These are phyloP conservation scores for Flaveria bidentis DNA, from an alignment of 129 eudicot species.

Conservation along the genomic window DNA sequence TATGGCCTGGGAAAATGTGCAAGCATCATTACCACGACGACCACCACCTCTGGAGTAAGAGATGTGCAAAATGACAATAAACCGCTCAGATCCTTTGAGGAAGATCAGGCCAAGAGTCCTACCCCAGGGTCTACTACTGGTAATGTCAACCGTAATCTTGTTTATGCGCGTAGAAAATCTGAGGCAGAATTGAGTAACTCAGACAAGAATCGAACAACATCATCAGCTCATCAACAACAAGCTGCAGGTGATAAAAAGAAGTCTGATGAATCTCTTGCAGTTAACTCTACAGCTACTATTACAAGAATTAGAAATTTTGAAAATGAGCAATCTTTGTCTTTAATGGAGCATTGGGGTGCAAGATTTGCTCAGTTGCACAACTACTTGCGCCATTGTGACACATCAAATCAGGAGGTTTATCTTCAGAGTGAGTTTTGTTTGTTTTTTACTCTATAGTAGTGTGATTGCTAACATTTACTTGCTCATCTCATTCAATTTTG, in stretches of 20 bases:
- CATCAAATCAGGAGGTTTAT: slow-evolving; percentile 41
- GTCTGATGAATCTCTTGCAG: slow-evolving; percentile 30
- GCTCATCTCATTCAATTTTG: neutral
- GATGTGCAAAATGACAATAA: slow-evolving; percentile 37
- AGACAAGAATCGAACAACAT: slow-evolving; percentile 26
- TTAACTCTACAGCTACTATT: neutral
- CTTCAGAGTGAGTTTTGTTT: slow-evolving; percentile 38
- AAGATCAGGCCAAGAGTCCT: slow-evolving; percentile 35
- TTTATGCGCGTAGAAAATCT: slow-evolving; percentile 46
- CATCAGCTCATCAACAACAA: slow-evolving; percentile 27
- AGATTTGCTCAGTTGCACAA: slow-evolving; percentile 42
- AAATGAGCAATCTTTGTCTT: slow-evolving; percentile 22
- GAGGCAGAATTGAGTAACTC: slow-evolving; percentile 39
- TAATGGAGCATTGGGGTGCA: slow-evolving; percentile 37
- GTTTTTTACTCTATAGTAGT: neutral
- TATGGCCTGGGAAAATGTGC: slow-evolving; percentile 38
- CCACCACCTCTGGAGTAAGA: slow-evolving; percentile 6
- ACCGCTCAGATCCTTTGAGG: slow-evolving; percentile 22
- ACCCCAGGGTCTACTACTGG: slow-evolving; percentile 18
- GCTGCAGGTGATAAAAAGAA: slow-evolving; percentile 20
- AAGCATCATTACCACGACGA: slow-evolving; percentile 21
- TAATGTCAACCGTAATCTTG: slow-evolving; percentile 36
- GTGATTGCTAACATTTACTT: neutral
- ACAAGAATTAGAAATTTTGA: slow-evolving; percentile 14
- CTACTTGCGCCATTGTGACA: slow-evolving; percentile 42